Percentiles rank a stretch among this genome's conserved stretches.
These are phyloP conservation scores for Scenedesmus sp. DNA, from an alignment of 163 green algal genomes.

Conservation along the genomic window DNA sequence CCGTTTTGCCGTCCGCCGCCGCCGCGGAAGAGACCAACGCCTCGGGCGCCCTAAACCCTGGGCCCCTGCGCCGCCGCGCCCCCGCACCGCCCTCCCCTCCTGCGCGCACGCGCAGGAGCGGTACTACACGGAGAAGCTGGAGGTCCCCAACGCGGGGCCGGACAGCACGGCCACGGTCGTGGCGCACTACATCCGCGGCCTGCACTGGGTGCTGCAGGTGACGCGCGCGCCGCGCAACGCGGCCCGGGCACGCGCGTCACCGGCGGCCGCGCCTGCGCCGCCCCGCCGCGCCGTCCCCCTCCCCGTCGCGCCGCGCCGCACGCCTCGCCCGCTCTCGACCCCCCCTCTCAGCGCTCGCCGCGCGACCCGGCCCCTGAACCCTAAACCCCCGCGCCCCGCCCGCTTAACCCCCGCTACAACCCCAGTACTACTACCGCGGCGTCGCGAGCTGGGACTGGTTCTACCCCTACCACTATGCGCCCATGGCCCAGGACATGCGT, in stretches of 20 bases:
- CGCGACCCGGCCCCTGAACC: background rate
- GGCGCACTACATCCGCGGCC: slow-evolving; percentile 77
- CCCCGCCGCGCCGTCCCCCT: too few species aligned
- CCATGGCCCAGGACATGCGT: slow-evolving; percentile 84
- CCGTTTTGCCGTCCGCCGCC: too few species aligned
- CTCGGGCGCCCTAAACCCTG: background rate
- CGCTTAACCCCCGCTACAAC: too few species aligned
- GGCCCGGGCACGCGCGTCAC: too few species aligned
- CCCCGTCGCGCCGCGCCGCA: background rate
- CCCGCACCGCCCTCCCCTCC: background rate
- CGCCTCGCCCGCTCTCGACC: background rate
- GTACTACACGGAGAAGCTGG: slow-evolving; percentile 95
- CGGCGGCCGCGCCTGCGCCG: too few species aligned
- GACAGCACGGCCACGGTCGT: slow-evolving; percentile 38
- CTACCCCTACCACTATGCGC: slow-evolving; percentile 97
- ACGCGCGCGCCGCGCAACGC: background rate
- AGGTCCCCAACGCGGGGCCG: slow-evolving; percentile 47
- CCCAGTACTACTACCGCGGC: slow-evolving; percentile 75
- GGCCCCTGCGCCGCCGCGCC: background rate
- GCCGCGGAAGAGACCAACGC: too few species aligned
- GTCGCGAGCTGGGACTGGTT: slow-evolving; percentile 97
- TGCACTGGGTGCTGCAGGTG: slow-evolving; percentile 85
- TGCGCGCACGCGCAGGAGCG: slow-evolving; percentile 85
- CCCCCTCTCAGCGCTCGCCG: background rate
- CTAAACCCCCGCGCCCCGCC: background rate